Percentiles rank a stretch among this genome's conserved stretches.
Evolutionary conservation across 345 rosid genomes (phyloP).

Genomic region (thale cress (Arabidopsis thaliana)): DNA sequence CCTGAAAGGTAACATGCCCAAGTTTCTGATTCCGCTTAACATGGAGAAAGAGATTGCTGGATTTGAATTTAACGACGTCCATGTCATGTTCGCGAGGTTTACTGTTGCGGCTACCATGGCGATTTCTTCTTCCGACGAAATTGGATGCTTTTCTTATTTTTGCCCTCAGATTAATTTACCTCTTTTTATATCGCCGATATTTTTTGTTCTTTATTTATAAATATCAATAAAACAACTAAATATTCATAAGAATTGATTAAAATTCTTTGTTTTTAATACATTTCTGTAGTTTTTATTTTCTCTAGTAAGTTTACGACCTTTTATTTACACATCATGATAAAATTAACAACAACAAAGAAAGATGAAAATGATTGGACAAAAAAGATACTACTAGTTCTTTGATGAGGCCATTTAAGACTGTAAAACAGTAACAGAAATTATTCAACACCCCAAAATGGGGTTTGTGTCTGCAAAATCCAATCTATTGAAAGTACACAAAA

Average conservation of each 20-base stretch:
- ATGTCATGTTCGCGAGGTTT: conserved; percentile 49
- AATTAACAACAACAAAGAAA: not conserved
- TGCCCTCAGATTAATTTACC: not conserved
- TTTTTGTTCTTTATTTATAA: not conserved
- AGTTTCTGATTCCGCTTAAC: conserved; percentile 39
- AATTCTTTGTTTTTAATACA: no score
- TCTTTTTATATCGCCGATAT: not conserved
- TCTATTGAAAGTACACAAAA: conserved; percentile 42
- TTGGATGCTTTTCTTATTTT: not conserved
- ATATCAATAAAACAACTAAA: not conserved
- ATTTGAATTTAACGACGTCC: conserved; percentile 48
- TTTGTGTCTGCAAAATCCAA: conserved; percentile 34
- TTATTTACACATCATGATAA: not conserved
- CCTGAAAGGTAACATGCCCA: conserved; percentile 10
- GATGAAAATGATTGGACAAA: not conserved
- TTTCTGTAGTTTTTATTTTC: no score
- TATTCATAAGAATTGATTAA: no score
- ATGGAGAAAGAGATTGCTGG: conserved; percentile 42
- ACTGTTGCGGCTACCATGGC: conserved; percentile 59
- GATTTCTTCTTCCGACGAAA: not conserved
- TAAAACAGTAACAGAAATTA: conserved; percentile 34
- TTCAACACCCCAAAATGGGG: conserved; percentile 26
- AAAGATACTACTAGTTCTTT: conserved; percentile 11
- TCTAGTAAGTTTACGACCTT: not conserved
- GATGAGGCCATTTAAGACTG: conserved; percentile 18